Evolutionary conservation across 108 stramenopile genomes (phyloP).

Genomic region (Nitzschia putrida): DNA sequence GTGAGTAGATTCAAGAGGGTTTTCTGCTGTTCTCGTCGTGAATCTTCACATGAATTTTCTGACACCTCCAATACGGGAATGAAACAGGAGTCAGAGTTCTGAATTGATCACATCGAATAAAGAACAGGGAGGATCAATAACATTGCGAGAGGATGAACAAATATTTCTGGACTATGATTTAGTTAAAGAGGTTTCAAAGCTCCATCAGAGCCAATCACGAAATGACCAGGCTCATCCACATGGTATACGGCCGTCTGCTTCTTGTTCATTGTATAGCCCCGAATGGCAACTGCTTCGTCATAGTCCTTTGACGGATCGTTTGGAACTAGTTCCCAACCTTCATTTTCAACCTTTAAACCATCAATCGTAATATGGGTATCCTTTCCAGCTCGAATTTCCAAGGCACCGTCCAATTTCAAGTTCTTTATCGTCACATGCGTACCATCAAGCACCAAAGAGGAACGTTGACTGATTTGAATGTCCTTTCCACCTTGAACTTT

Average conservation of each 20-base stretch:
- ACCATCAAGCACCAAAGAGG: conserved; percentile 77
- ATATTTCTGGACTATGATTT: too few species aligned
- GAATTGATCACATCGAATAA: too few species aligned
- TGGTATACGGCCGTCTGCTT: conserved; percentile 68
- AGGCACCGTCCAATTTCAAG: conserved; percentile 82
- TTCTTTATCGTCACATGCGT: conserved; percentile 72
- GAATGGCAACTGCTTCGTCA: conserved; percentile 75
- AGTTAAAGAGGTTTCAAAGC: conserved; percentile 25
- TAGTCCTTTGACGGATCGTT: conserved; percentile 60
- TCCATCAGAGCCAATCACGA: conserved; percentile 68
- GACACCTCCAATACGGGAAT: too few species aligned
- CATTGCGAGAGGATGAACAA: too few species aligned
- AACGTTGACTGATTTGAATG: conserved; percentile 62
- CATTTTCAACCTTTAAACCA: conserved; percentile 72
- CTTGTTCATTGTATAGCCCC: conserved; percentile 87
- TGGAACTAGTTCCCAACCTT: conserved; percentile 77
- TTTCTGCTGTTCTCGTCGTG: too few species aligned
- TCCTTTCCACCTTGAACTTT: conserved; percentile 67
- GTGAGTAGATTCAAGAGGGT: too few species aligned
- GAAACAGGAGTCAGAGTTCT: too few species aligned
- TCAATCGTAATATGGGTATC: conserved; percentile 75
- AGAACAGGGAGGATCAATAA: too few species aligned
- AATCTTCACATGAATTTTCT: too few species aligned
- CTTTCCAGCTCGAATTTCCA: conserved; percentile 70
- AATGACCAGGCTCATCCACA: conserved; percentile 80